Evolutionary conservation across 2,329 filamentous ascomycete genomes (phyloP), one percentile per base, ranked within the genome.

Genomic region (Trichoderma gracile): DNA sequence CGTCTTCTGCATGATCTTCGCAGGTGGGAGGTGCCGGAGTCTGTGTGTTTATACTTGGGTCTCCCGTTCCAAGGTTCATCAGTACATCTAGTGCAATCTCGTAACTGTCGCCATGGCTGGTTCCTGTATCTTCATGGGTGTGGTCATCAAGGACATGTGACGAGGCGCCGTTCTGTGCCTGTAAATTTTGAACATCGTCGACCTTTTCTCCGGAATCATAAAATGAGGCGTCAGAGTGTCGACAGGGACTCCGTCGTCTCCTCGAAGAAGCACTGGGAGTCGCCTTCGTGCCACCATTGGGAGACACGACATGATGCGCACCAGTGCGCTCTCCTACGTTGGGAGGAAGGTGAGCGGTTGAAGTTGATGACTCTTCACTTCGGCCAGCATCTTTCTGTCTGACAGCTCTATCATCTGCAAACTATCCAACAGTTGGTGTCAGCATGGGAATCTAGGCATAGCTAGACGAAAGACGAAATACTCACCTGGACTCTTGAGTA

Each of bases 41-140:
- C 12, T 10, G 14, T 9, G 17, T 30, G 6, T 60, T 10, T 7
- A 14, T 46, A 3, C 12, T 12, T n/a, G 38, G 17, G 9, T 60
- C 46, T 43, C 46, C 46, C 10, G 27, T 45, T 15, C 57, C 57
- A 50, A 60, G 46, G n/a, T 30, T 52, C 57, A 60, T 60, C 10
- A 60, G 3, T 4, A 60, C 57, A 43, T 43, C 57, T 1, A 60
- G 23, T 10, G 46, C 57, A 43, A 60, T 52, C 17, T 52, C 57
- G 23, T 42, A 60, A 30, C 38, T 21, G 25, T 43, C 57, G 25
- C 57, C 46, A 3, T 43, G 46, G 7, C 23, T 52, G 38, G 15
- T 42, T 15, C 17, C 54, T 8, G 23, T 30, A 30, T 30, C n/a
- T 30, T 17, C 33, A 9, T 21, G 17, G 3, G 2, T 19, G 17